phyloP scores from a whole-genome alignment of 2,329 filamentous ascomycete species.

The Neofusicoccum laricinum region DNA sequence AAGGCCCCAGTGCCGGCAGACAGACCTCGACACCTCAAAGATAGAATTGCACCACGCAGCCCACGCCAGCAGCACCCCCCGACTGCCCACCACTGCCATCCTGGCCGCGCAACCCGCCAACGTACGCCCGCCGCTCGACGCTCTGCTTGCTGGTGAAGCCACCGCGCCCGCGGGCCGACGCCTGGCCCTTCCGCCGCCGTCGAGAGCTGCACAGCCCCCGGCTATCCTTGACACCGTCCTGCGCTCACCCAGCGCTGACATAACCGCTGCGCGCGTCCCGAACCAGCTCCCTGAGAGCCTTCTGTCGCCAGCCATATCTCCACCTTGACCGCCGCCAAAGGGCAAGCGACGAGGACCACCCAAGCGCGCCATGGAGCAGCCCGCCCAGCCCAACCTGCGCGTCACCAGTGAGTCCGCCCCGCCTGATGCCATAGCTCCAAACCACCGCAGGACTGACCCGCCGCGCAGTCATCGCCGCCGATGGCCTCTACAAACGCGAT shows the following conservation, averaged over 20 bases:
- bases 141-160: background rate
- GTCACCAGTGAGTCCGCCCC: constrained; percentile 72
- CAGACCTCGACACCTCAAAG: constrained; percentile 16
- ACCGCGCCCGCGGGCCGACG: constrained; percentile 15
- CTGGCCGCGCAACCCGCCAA: constrained; percentile 15
- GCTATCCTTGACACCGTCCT: constrained; percentile 18
- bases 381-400: constrained; percentile 73
- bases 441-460: constrained; percentile 25
- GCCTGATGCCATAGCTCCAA: constrained; percentile 12
- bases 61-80: constrained; percentile 5
- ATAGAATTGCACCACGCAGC: constrained; percentile 15
- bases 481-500: constrained; percentile 98
- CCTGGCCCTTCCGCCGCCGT: constrained; percentile 16
- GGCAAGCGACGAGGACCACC: background rate
- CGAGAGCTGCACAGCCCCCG: constrained; percentile 16
- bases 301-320: background rate
- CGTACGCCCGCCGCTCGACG: background rate
- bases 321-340: background rate
- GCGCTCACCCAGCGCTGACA: constrained; percentile 16
- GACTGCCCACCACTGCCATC: background rate
- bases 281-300: constrained; percentile 10
- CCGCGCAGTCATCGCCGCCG: constrained; percentile 85
- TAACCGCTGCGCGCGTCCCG: constrained; percentile 14
- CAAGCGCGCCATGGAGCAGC: constrained; percentile 41
- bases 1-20: constrained; percentile 6